Evolutionary conservation across 2,329 filamentous ascomycete genomes (phyloP).

Genomic region (Akanthomyces muscarius): DNA sequence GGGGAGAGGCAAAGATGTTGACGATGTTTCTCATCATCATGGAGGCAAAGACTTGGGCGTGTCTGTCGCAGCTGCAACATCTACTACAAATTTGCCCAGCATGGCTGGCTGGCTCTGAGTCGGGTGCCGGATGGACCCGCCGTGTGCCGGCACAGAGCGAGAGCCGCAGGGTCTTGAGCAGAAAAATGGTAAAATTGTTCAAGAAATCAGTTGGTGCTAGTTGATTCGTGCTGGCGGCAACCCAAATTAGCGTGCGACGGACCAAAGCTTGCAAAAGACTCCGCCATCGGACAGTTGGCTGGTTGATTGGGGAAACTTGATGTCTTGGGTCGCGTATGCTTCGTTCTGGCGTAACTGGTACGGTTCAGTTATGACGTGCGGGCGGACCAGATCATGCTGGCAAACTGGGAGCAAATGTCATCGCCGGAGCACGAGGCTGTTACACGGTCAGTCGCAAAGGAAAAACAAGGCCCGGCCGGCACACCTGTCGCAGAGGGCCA

Average conservation of each 20-base stretch:
- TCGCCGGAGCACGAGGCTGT: not conserved
- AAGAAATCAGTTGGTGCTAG: not conserved
- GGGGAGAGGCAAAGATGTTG: too few species aligned
- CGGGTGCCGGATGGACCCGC: constrained; percentile 8
- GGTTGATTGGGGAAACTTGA: not conserved
- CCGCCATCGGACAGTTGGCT: not conserved
- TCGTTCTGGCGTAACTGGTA: not conserved
- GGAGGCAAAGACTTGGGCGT: too few species aligned
- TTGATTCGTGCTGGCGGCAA: not conserved
- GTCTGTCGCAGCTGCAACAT: too few species aligned
- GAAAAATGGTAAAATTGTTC: not conserved
- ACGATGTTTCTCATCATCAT: too few species aligned
- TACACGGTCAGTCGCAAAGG: not conserved
- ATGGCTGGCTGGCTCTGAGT: too few species aligned
- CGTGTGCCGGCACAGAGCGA: not conserved
- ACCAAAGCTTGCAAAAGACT: not conserved
- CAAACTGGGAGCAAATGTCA: not conserved
- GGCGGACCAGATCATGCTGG: not conserved
- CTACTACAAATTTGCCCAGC: too few species aligned
- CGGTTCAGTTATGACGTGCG: not conserved
- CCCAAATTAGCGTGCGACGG: not conserved
- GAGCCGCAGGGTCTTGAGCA: constrained; percentile 5
- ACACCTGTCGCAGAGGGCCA: not conserved
- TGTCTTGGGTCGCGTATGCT: not conserved
- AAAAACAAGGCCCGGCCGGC: not conserved